Percentiles rank a stretch among this genome's conserved stretches.
These are phyloP conservation scores for Suhomyces atakaporum DNA, from an alignment of 1,139 yeast genomes.

Conservation along the genomic window DNA sequence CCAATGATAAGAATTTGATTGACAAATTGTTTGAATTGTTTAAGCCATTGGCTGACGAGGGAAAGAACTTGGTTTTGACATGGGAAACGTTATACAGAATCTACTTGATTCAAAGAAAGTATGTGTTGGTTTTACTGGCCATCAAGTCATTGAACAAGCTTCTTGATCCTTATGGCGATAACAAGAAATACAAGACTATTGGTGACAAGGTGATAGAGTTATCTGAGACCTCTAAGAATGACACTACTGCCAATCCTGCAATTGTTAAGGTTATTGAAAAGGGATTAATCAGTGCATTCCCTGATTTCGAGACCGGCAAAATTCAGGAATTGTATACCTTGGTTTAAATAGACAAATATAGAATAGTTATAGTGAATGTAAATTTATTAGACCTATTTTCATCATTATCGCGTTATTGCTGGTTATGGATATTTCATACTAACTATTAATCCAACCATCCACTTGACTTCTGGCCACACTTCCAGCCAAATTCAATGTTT, in stretches of 20 bases:
- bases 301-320: conserved; percentile 24
- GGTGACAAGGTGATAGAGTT: conserved; percentile 31
- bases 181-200: conserved; percentile 23
- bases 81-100: conserved; percentile 43
- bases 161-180: conserved; percentile 21
- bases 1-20: conserved; percentile 26
- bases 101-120: conserved; percentile 44
- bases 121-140: conserved; percentile 50
- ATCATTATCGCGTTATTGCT: too few relatives aligned
- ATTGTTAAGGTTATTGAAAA: conserved; percentile 49
- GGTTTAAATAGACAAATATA: conserved; percentile 2
- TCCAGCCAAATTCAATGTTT: conserved; percentile 55
- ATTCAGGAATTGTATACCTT: conserved; percentile 15
- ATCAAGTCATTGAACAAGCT: conserved; percentile 39
- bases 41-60: conserved; percentile 39
- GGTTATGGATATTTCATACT: too few relatives aligned
- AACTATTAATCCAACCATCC: conserved; percentile 54
- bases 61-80: conserved; percentile 33
- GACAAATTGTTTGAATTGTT: conserved; percentile 32
- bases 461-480: conserved; percentile 59
- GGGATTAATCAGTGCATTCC: conserved; percentile 40
- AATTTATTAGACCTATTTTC: background rate
- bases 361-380: background rate
- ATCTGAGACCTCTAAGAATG: conserved; percentile 25
- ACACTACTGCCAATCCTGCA: conserved; percentile 38